Evolutionary conservation across 768 basidiomycete genomes (phyloP), one percentile per base, ranked within the genome.

Genomic region (Agaricus sinodeliciosus): DNA sequence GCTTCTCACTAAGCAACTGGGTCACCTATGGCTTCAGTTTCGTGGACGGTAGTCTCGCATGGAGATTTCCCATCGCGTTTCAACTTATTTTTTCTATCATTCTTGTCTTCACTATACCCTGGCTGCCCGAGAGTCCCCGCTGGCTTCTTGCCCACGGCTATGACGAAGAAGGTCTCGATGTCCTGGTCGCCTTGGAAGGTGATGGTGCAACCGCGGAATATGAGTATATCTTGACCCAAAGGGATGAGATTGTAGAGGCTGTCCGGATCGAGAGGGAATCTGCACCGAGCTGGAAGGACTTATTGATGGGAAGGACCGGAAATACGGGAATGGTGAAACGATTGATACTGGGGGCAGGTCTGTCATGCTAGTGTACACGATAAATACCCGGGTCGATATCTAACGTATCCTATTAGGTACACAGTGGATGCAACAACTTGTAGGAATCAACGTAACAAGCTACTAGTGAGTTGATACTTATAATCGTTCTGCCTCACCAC

Each of bases 1-100:
- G 75, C 0, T 78, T 78, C 55, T 76, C 75, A 1, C 57, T 77
- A 41, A 75, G 73, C 52, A 77, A 78, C 53, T 78, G 76, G 76
- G 74, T 78, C 72, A 78, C 76, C 1, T 78, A 78, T 55, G 73
- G 75, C 9, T 74, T 77, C 59, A 76, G 74, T 58, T 78, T 72
- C 58, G 57, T 70, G 15, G 46, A 61, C 5, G 74, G 75, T 22
- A 73, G 70, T 58, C 61, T 76, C 15, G 62, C 73, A 7, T 77
- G 75, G 77, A 63, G 76, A 7, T 76, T 77, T 63, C 76, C 75
- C 2, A 76, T 78, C 44, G 75, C 75, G 2, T 76, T 78, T 55
- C 75, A 78, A 49, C 68, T 78, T 19, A 60, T 72, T 3, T 78
- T 77, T 58, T 76, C 75, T 5, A 45, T 72, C 31, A 67, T 77